Base-by-base conservation (phyloP, 2,329 filamentous ascomycete genomes). In the Hymenoscyphus salicellus region DNA sequence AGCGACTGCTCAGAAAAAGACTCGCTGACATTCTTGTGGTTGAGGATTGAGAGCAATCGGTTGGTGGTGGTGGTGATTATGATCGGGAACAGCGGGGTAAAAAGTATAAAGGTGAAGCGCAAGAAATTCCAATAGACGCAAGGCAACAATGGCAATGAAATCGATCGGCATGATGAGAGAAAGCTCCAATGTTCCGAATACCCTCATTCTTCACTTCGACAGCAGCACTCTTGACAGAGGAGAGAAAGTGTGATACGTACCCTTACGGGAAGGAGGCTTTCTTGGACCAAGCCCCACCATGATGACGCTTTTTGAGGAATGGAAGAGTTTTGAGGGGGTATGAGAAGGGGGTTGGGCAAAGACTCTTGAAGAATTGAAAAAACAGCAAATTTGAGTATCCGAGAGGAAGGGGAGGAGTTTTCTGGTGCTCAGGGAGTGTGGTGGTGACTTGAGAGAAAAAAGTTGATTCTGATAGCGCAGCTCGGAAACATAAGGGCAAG, bases 261-360 rank as follows among this genome's bases (percentile, higher is more conserved):
- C 90, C 85, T 90, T 92, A 74, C 88, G 86, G 79, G 87, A 88
- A 55, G 86, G 87, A 68, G 83, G 82, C 74, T 82, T 84, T 76
- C 85, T 86, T 68, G 87, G 84, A 75, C 86, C 84, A 68, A 87
- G 72, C 72, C 84, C 83, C 70, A 89, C 86, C 87, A 89, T 89
- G 64, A 76, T 70, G 66, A 28, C 55, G 59, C 49, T 55, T 52
- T 41, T 58, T 49, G 20, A 56, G 28, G 20, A 55, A 41, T 61
- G 58, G 49, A 30, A 17, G 26, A 38, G 20, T 52, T 52, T 52
- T 52, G 20, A 20, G 20, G 46, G 20, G 20, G 14, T 2, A n/a
- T 8, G 11, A 36, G n/a, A 43, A 63, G 41, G 52, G 36, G n/a
- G 26, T n/a, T 5, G 20, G 28, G 28, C 20, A 11, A 23, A 23